Evolutionary conservation across 805 yeast genomes (phyloP), one percentile per base, ranked within the genome.

Genomic region (Starmerella davenportii): DNA sequence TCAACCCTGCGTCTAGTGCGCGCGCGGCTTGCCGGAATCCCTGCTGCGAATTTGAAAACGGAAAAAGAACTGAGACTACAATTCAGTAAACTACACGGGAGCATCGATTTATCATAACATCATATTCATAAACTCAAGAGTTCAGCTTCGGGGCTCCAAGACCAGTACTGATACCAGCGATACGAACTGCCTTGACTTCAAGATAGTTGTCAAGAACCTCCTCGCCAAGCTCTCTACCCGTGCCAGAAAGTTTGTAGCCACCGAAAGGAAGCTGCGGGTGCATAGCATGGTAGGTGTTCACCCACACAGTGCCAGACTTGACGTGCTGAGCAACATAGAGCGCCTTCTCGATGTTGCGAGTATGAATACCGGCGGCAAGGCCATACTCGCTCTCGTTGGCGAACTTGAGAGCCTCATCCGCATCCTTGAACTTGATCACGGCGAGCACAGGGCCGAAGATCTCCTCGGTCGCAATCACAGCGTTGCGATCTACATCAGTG

Each of bases 381-480:
- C 93, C 93, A 54, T 79, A 81, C 38, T 66, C 66, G 9, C 82
- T 67, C 49, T 69, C 70, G 57, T 81, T 81, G 48, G 92, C 92
- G 43, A 65, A 65, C 44, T 57, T 61, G 21, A 81, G 45, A 4
- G 72, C 93, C 46, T 80, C 85, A 36, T 71, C 76, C 46, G 73
- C 77, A 23, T 73, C 62, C 28, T 61, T 54, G 60, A 81, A 81
- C 57, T 69, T 71, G 41, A 76, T 70, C 27, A 77, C 64, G 5
- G 73, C 65, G 20, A 76, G 81, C 25, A 81, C 93, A 14, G 93
- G 93, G 16, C 93, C 93, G 57, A 81, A 81, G 42, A 81, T 79
- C 59, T 81, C 93, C 58, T 81, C 93, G 47, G 66, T 66, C 41
- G 75, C 77, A 37, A 81, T 70, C 43, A 68, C 63, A 71, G 76